phyloP scores from a whole-genome alignment of 2,329 filamentous ascomycete species.

The Xylariaceae sp. region DNA sequence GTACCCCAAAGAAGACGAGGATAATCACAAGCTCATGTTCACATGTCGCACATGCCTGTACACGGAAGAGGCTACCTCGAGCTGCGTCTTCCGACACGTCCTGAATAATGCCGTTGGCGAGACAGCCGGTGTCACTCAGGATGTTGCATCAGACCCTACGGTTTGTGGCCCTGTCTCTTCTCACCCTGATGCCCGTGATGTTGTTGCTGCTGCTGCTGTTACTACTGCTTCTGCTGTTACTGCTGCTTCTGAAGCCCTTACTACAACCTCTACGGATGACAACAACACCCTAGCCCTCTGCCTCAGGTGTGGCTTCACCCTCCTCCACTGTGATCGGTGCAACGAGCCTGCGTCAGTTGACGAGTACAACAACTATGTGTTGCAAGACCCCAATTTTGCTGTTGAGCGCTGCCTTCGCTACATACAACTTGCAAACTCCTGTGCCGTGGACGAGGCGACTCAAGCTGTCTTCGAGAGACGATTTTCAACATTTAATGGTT shows the following conservation, averaged over 20 bases:
- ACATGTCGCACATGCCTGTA: conserved; percentile 94
- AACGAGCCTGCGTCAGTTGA: conserved; percentile 30
- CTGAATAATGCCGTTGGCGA: conserved; percentile 89
- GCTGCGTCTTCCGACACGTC: conserved; percentile 93
- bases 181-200: conserved; percentile 16
- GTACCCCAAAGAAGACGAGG: conserved; percentile 91
- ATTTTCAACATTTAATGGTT: conserved; percentile 23
- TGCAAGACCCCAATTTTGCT: conserved; percentile 24
- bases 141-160: conserved; percentile 96
- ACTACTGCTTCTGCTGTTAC: conserved; percentile 12
- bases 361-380: conserved; percentile 29
- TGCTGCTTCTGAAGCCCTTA: conserved; percentile 6
- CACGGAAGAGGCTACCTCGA: conserved; percentile 77
- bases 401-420: conserved; percentile 19
- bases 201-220: conserved; percentile 8
- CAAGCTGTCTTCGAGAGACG: conserved; percentile 19
- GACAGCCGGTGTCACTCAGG: conserved; percentile 94
- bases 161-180: conserved; percentile 63
- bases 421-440: conserved; percentile 23
- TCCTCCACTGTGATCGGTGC: conserved; percentile 32
- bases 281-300: conserved; percentile 29
- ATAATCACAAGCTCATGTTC: conserved; percentile 81
- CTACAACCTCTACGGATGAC: conserved; percentile 13
- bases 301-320: conserved; percentile 32
- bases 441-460: conserved; percentile 23